Evolutionary conservation across 441 rosid genomes (phyloP), one percentile per base, ranked within the genome.

Genomic region (Jatropha podagrica): DNA sequence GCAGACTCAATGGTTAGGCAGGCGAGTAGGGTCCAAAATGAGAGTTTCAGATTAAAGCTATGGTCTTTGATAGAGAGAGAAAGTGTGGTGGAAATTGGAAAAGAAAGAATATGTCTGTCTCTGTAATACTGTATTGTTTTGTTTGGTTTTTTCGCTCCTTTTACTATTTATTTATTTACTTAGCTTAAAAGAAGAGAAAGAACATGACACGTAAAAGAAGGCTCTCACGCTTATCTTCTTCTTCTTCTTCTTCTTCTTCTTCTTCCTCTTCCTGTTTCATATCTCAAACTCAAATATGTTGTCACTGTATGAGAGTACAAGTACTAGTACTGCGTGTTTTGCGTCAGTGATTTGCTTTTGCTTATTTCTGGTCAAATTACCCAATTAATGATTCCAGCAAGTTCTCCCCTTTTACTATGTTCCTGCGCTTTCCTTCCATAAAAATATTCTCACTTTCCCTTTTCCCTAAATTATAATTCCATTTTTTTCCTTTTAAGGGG

Each of bases 351-450:
- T 18, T 46, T 40, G 42, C 3, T 18, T 49, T 51, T 52, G 32
- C 1, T 32, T 32, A 32, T 32, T 32, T 69, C 59, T 66, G 81
- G 85, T 82, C 81, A 79, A 79, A 72, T 32, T 49, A 56, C 23
- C 75, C 61, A 77, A 68, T 49, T 48, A 58, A 41, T 68, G 75
- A 72, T 80, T 20, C 44, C 32, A 55, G 32, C 52, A 23, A 15
- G 15, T 10, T 9, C 4, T 51, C 15, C 17, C 17, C 10, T 4
- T 51, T 42, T 5, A 5, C 4, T 4, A 3, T 42, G 46, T 5
- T 4, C 5, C 7, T 42, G 46, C 9, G 46, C 46, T 4, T 42
- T 42, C 54, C 7, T 44, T 11, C 7, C 9, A 44, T 44, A 44
- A 6, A 11, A 7, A 44, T 44, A 4, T 7, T 44, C 10, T 44